Evolutionary conservation across 208 protist genomes (phyloP).

Genomic region (Trypanosoma lewisi): DNA sequence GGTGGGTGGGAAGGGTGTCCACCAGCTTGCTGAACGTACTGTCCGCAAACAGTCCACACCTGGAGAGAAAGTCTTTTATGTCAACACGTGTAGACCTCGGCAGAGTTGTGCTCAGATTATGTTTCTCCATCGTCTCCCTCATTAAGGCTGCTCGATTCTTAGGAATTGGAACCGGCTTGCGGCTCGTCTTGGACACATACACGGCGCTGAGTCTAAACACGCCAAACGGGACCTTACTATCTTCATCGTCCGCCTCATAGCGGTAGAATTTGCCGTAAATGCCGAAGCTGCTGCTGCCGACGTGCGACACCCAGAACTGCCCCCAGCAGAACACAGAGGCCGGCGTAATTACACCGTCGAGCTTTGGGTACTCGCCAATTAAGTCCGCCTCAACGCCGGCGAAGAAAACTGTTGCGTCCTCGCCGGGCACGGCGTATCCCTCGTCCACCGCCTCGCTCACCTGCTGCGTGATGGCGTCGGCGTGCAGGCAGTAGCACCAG

Average conservation of each 20-base stretch:
- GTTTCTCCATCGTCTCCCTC: slow-evolving; percentile 5
- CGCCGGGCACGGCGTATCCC: slow-evolving; percentile 16
- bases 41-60: slow-evolving; percentile 4
- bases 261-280: slow-evolving; percentile 41
- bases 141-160: slow-evolving; percentile 8
- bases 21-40: neutral
- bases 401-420: slow-evolving; percentile 56
- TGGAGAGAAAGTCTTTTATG: neutral
- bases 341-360: slow-evolving; percentile 32
- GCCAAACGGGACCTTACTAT: slow-evolving; percentile 32
- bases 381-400: slow-evolving; percentile 52
- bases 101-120: neutral
- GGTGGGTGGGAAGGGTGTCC: slow-evolving; percentile 2
- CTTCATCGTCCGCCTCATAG: slow-evolving; percentile 39
- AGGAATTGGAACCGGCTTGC: slow-evolving; percentile 29
- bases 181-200: slow-evolving; percentile 41
- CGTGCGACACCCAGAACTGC: slow-evolving; percentile 37
- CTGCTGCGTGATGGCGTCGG: slow-evolving; percentile 9
- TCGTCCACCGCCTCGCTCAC: slow-evolving; percentile 19
- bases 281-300: slow-evolving; percentile 59
- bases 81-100: slow-evolving; percentile 12
- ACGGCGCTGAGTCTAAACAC: slow-evolving; percentile 58
- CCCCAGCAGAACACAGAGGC: slow-evolving; percentile 38
- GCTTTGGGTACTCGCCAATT: slow-evolving; percentile 22
- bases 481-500: slow-evolving; percentile 29